Base-by-base conservation (phyloP, 1,284 basidiomycete species). In the Phlebopus sp. region DNA sequence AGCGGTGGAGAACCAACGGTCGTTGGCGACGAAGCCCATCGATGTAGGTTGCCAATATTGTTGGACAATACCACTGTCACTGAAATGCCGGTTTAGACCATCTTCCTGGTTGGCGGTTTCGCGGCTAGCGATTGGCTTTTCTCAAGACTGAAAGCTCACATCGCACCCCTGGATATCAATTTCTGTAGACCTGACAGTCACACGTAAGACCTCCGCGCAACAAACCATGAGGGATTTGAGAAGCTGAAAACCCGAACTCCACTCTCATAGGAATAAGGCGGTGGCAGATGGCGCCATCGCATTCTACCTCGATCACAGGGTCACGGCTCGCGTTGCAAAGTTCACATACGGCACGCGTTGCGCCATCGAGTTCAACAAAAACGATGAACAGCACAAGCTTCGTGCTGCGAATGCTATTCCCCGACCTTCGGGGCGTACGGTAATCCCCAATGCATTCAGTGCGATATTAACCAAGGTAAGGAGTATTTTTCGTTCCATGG, bases 161-260 rank as follows among this genome's bases (percentile, higher is more conserved):
- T 74, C 11, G 46, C 43, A 5, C 44, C 59, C 31, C 10, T 71
- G 56, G 60, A 60, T 1, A 43, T 76, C 35, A 55, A 52, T 1
- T 60, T 79, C 29, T 66, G 65, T 50, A 68, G 76, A 2, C 77
- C 76, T 11, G 75, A 78, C 39, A 69, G 61, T 19, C 69, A 75
- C 47, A 69, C 72, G 77, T 77, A 46, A 46, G 73, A 55, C 13
- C 15, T n/a, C 9, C 1, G 14, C 4, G 30, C 32, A 35, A n/a
- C n/a, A n/a, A n/a, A n/a, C 14, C 32, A 2, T 3, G 32, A 8
- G 6, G 32, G 14, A 15, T 35, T 15, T 35, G n/a, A 35, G 3
- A 18, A 5, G 7, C 32, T 35, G n/a, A 35, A n/a, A 35, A n/a
- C 2, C 7, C 17, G 2, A 19, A 11, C 25, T 39, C 14, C 38